Conservation (phyloP, 441 rosid genomes). For the Euphorbia neoarborescens region DNA sequence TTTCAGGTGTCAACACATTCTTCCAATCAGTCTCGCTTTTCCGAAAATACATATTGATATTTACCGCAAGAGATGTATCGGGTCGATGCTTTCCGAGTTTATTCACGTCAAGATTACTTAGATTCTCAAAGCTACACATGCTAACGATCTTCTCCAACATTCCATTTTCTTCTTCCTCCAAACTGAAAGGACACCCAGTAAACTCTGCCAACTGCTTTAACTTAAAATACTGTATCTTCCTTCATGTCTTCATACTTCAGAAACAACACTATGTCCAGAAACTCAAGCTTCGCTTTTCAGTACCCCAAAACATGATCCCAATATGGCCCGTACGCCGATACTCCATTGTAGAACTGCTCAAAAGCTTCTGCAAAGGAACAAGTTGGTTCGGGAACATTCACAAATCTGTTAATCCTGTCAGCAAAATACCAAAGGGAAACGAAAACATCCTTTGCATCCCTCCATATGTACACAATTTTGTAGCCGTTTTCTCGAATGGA, state of each 20-base stretch:
- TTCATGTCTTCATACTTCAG: background rate
- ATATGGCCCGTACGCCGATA: background rate
- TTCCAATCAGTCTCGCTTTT: background rate
- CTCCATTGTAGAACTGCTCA: background rate
- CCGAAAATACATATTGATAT: background rate
- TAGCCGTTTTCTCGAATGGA: background rate
- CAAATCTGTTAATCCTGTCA: background rate
- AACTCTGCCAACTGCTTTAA: background rate
- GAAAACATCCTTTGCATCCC: background rate
- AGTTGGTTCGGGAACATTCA: background rate
- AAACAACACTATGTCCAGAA: background rate
- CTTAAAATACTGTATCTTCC: background rate
- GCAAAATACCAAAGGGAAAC: background rate
- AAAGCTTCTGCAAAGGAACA: background rate
- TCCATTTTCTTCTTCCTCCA: background rate
- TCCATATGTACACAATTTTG: background rate
- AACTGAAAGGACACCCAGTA: background rate
- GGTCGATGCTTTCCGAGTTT: background rate
- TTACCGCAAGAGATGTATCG: background rate
- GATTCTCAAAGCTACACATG: background rate
- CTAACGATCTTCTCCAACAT: background rate
- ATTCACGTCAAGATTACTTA: background rate
- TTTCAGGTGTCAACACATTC: background rate
- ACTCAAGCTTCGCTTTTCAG: background rate
- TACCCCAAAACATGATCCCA: background rate